Evolutionary conservation across 495 filamentous ascomycete species (phyloP).

Genomic region (Hypoxylon fuscum): DNA sequence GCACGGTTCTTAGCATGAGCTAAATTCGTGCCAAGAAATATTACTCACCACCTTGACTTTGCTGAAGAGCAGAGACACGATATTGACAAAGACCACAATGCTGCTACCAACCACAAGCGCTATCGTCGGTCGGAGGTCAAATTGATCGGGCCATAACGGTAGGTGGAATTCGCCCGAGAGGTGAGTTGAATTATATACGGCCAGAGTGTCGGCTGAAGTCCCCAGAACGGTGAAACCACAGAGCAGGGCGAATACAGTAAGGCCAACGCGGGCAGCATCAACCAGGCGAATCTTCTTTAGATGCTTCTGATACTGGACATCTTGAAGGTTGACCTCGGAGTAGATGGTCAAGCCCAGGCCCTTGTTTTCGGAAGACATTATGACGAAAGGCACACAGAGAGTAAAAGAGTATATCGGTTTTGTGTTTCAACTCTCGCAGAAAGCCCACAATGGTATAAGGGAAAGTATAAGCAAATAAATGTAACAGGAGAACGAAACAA

Average conservation of each 20-base stretch:
- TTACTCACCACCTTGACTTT: conserved; percentile 51
- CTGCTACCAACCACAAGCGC: conserved; percentile 57
- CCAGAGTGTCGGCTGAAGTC: conserved; percentile 57
- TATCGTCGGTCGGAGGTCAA: conserved; percentile 60
- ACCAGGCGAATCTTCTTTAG: conserved; percentile 46
- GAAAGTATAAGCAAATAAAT: conserved; percentile 24
- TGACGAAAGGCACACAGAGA: conserved; percentile 13
- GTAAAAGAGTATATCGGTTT: conserved; percentile 16
- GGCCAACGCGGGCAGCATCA: conserved; percentile 53
- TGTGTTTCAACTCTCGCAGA: conserved; percentile 27
- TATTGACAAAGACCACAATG: conserved; percentile 54
- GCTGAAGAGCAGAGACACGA: conserved; percentile 54
- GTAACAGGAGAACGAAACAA: conserved; percentile 30
- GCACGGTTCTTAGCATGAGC: conserved; percentile 28
- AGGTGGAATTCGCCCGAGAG: conserved; percentile 52
- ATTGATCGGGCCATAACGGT: conserved; percentile 60
- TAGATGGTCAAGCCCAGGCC: conserved; percentile 37
- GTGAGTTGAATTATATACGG: conserved; percentile 60
- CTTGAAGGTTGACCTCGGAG: conserved; percentile 51
- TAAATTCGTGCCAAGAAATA: not conserved
- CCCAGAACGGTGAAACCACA: conserved; percentile 60
- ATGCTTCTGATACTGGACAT: conserved; percentile 49
- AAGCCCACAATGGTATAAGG: conserved; percentile 17
- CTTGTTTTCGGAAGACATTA: conserved; percentile 43
- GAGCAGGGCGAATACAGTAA: conserved; percentile 58